Percentiles rank a stretch among this genome's conserved stretches.
These are phyloP conservation scores for Panicum hallii DNA, from an alignment of 202 grass and related monocot species.

Conservation along the genomic window DNA sequence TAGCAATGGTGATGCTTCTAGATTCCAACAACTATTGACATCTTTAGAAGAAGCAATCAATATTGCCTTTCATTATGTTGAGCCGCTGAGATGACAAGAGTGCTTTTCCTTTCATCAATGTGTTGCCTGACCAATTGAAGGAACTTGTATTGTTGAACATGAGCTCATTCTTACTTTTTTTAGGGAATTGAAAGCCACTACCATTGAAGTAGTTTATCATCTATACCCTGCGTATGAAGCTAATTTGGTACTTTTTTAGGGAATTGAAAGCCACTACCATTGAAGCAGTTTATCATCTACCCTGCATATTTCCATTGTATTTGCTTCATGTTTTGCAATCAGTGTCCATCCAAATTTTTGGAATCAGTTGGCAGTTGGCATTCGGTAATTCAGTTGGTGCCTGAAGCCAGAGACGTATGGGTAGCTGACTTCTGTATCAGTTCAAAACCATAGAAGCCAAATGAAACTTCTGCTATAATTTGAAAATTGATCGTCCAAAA, in stretches of 20 bases:
- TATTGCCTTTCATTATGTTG: slow-evolving; percentile 22
- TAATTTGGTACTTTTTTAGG: background rate
- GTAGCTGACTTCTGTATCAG: slow-evolving; percentile 12
- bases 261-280: background rate
- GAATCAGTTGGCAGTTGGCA: background rate
- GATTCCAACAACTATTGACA: slow-evolving; percentile 23
- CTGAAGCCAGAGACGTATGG: background rate
- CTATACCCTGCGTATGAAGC: background rate
- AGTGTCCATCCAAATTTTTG: background rate
- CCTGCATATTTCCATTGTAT: background rate
- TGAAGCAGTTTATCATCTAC: slow-evolving; percentile 10
- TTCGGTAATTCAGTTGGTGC: background rate
- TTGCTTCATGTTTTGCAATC: background rate
- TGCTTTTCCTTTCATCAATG: slow-evolving; percentile 30
- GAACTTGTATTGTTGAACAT: slow-evolving; percentile 28
- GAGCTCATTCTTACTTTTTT: background rate
- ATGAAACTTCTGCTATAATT: slow-evolving; percentile 40
- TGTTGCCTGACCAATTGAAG: slow-evolving; percentile 23
- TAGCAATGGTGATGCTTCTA: background rate
- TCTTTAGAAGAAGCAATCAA: slow-evolving; percentile 25
- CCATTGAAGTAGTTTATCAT: background rate
- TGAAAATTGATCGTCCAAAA: slow-evolving; percentile 43
- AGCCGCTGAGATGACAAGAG: background rate
- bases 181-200: background rate
- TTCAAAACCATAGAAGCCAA: slow-evolving; percentile 29